Conservation (phyloP, 2,329 filamentous ascomycete genomes). For the Phaeosphaeria sp. region DNA sequence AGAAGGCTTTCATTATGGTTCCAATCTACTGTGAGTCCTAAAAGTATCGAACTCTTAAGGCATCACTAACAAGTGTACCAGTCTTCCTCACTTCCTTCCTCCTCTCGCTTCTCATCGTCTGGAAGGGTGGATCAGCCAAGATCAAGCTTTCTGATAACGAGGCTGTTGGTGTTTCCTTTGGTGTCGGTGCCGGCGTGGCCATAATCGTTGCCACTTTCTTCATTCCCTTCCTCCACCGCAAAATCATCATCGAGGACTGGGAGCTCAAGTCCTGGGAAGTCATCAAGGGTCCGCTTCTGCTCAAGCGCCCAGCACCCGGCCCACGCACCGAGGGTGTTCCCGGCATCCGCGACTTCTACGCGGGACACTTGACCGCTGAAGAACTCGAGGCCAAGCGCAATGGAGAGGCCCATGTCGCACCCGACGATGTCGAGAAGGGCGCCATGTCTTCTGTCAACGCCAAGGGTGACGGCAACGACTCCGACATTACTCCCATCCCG, state of each 20-base stretch:
- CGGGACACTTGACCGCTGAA: constrained; percentile 62
- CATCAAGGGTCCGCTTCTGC: constrained; percentile 61
- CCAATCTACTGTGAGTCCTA: constrained; percentile 4
- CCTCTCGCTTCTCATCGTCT: constrained; percentile 55
- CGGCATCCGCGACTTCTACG: constrained; percentile 63
- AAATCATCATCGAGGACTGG: constrained; percentile 68
- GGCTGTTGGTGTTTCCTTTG: constrained; percentile 63
- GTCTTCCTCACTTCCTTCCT: constrained; percentile 62
- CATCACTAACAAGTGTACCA: not conserved
- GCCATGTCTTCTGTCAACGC: constrained; percentile 10
- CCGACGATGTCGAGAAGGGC: constrained; percentile 37
- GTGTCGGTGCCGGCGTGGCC: constrained; percentile 59
- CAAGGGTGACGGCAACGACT: constrained; percentile 20
- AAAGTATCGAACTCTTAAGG: not conserved
- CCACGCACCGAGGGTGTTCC: constrained; percentile 51
- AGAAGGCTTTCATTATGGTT: constrained; percentile 56
- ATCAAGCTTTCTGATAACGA: constrained; percentile 58
- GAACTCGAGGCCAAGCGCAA: constrained; percentile 52
- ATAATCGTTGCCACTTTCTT: constrained; percentile 61
- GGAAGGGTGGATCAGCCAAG: constrained; percentile 50
- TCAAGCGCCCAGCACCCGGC: constrained; percentile 45
- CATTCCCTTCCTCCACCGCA: constrained; percentile 65
- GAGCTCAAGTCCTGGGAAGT: constrained; percentile 64
- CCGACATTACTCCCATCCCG: constrained; percentile 24
- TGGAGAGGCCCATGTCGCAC: constrained; percentile 15